A percentile compares a stretch with the other conserved stretches of the same genome.
Evolutionary conservation across 495 filamentous ascomycete genomes (phyloP).

Genomic region (Trichoderma reesei): DNA sequence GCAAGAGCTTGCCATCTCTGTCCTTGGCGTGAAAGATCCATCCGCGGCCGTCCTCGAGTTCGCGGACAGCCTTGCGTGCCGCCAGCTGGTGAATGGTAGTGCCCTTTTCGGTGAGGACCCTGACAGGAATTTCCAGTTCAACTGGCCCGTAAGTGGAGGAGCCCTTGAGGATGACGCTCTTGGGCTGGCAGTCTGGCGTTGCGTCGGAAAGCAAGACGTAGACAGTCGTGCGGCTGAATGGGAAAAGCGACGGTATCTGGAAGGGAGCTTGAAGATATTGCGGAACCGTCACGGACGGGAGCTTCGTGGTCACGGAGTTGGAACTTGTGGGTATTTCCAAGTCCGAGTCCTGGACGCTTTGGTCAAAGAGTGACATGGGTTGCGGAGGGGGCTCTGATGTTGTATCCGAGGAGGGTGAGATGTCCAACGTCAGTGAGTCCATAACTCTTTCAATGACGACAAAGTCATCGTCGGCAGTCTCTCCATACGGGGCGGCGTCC

Average conservation of each 20-base stretch:
- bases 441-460: slow-evolving; percentile 47
- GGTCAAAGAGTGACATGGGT: slow-evolving; percentile 50
- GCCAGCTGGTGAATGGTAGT: slow-evolving; percentile 62
- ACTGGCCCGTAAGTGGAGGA: slow-evolving; percentile 46
- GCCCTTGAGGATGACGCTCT: slow-evolving; percentile 46
- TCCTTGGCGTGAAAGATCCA: slow-evolving; percentile 50
- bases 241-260: slow-evolving; percentile 51
- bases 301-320: slow-evolving; percentile 30
- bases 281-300: slow-evolving; percentile 41
- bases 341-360: slow-evolving; percentile 31
- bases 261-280: slow-evolving; percentile 53
- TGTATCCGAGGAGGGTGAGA: slow-evolving; percentile 12
- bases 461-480: slow-evolving; percentile 37
- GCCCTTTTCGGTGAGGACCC: slow-evolving; percentile 31
- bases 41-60: slow-evolving; percentile 58
- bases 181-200: slow-evolving; percentile 34
- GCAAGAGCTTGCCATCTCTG: slow-evolving; percentile 32
- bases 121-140: slow-evolving; percentile 52
- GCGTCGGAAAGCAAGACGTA: slow-evolving; percentile 52
- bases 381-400: slow-evolving; percentile 19
- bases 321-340: slow-evolving; percentile 22
- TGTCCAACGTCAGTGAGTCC: slow-evolving; percentile 24
- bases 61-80: slow-evolving; percentile 53
- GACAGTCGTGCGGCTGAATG: slow-evolving; percentile 51
- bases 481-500: background rate